A percentile compares a stretch with the other conserved stretches of the same genome.
Evolutionary conservation across 192 early-diverging fungal species (phyloP).

Genomic region (Endogone sp.): DNA sequence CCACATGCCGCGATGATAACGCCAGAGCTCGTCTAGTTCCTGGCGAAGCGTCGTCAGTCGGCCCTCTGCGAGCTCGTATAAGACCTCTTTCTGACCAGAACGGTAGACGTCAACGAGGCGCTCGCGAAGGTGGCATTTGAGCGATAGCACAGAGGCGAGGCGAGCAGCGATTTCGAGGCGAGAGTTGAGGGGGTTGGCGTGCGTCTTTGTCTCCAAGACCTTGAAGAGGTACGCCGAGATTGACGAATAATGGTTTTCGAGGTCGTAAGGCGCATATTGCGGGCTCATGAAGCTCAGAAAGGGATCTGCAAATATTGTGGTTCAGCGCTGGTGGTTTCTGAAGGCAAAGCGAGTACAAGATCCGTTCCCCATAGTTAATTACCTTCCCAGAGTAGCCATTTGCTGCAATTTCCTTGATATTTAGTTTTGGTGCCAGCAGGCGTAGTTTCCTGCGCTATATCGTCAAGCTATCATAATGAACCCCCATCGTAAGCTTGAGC

Average conservation of each 20-base stretch:
- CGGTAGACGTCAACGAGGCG: conserved; percentile 59
- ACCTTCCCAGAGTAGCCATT: conserved; percentile 87
- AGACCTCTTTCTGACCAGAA: conserved; percentile 40
- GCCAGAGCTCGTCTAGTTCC: conserved; percentile 69
- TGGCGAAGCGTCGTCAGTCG: conserved; percentile 53
- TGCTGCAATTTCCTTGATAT: conserved; percentile 70
- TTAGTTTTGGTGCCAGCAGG: conserved; percentile 45
- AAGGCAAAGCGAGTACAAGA: conserved; percentile 1
- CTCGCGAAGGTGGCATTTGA: conserved; percentile 70
- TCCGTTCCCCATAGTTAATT: not conserved
- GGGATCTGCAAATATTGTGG: conserved; percentile 49
- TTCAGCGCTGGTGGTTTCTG: not conserved
- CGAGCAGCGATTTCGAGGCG: conserved; percentile 65
- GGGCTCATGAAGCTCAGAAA: conserved; percentile 71
- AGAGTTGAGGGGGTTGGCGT: conserved; percentile 58
- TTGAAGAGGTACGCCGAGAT: conserved; percentile 47
- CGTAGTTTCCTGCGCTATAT: conserved; percentile 45
- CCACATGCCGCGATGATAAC: conserved; percentile 78
- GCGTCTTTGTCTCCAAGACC: conserved; percentile 35
- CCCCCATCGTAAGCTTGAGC: not conserved
- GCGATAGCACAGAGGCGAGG: conserved; percentile 59
- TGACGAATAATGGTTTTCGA: conserved; percentile 62
- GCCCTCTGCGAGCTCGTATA: conserved; percentile 53
- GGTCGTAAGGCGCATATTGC: conserved; percentile 64
- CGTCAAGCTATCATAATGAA: conserved; percentile 2